Percentiles rank a stretch among this genome's conserved stretches.
Evolutionary conservation across 305 asterid genomes (phyloP).

Genomic region (Fraxinus albicans): DNA sequence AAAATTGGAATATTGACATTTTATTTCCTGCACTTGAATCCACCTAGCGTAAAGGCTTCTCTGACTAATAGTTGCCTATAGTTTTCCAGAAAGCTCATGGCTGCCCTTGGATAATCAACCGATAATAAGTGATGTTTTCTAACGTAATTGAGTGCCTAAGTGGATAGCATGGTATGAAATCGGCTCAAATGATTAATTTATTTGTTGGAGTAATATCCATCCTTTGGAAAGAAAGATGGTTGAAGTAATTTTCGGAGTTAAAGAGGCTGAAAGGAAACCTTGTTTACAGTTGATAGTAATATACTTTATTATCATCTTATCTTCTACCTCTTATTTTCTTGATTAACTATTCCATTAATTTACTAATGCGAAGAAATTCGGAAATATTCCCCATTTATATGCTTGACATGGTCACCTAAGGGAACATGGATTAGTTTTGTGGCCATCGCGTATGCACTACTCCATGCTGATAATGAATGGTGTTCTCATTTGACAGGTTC

Average conservation of each 20-base stretch:
- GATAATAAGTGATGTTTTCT: not conserved
- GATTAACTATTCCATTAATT: not conserved
- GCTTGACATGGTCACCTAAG: not conserved
- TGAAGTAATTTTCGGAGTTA: not conserved
- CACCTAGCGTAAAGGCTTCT: not conserved
- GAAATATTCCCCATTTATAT: not conserved
- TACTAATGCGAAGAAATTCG: not conserved
- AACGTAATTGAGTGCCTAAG: not conserved
- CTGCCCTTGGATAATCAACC: not conserved
- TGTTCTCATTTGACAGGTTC: constrained; percentile 51
- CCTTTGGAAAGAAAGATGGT: not conserved
- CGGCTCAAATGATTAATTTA: not conserved
- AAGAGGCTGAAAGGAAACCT: not conserved
- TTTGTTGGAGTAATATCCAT: not conserved
- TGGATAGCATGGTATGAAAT: not conserved
- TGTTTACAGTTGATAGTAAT: not conserved
- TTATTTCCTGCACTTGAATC: not conserved
- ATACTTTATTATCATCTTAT: not conserved
- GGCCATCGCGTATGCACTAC: not conserved
- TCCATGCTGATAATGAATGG: not conserved
- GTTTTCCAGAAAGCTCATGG: not conserved
- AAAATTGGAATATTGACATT: not conserved
- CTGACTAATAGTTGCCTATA: not conserved
- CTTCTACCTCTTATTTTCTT: not conserved
- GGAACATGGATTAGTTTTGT: not conserved